Base-by-base conservation (phyloP, 805 yeast species). In the Starmerella potacharoeniae region DNA sequence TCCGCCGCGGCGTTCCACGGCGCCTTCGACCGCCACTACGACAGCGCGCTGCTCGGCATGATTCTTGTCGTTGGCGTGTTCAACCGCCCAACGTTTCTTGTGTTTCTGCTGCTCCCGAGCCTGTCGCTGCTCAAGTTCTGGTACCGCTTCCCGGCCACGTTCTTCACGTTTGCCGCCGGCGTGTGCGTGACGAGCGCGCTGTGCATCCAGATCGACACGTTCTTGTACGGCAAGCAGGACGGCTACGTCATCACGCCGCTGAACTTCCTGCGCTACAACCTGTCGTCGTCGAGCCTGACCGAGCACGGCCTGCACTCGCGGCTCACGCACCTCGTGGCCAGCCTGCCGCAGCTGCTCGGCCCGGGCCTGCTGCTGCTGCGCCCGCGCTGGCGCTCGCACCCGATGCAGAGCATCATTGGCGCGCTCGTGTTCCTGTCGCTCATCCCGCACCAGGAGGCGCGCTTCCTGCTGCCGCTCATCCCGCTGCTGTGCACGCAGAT, bases 391-490 rank as follows among this genome's bases (percentile, higher is more conserved):
- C 69, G 60, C 31, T 76, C 84, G 0, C 71, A 83, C 1, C 82
- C 90, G 1, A 77, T 80, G 58, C 69, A 81, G 40, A 69, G 90
- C 1, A 72, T 83, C 0, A 54, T 78, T 2, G 80, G 95, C 5
- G 95, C 89, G 0, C 31, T 86, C 1, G 5, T 73, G 0, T 53
- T 79, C 4, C 71, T 93, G 31, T 87, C 97, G 0, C 2, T 80
- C 0, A 75, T 88, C 28, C 95, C 95, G 14, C 99, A 93, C 67
- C 99, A 93, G 68, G 99, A 93, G 66, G 73, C 88, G n/a, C 73
- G 99, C 52, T 93, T 93, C 66, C 69, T 95, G 45, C 66, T 82
- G 0, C 97, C 98, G 0, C 65, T 84, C 22, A 71, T 85, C 1
- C 97, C 98, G 0, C 69, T 90, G 10, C 74, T 82, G 14, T 78